Evolutionary conservation across 257 asterid species (phyloP).

Genomic region (Capsicum chinense): DNA sequence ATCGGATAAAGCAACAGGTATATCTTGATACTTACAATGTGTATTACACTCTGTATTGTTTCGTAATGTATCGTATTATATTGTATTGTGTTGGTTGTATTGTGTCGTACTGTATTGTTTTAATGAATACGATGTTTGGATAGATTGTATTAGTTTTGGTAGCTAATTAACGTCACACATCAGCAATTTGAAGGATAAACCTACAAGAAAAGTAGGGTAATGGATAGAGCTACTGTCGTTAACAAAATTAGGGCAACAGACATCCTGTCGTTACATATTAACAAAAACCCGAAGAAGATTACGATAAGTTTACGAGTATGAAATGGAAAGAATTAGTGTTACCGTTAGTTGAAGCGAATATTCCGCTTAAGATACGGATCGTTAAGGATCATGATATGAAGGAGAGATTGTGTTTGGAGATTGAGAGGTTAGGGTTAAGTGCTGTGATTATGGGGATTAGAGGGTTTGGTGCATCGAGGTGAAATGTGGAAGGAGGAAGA

Average conservation of each 20-base stretch:
- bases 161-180: too few relatives aligned
- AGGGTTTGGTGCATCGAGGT: conserved; percentile 71
- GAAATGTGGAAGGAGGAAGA: conserved; percentile 67
- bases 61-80: too few relatives aligned
- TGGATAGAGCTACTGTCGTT: too few relatives aligned
- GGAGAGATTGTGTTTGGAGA: conserved; percentile 84
- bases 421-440: conserved; percentile 77
- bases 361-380: conserved; percentile 75
- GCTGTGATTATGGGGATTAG: conserved; percentile 84
- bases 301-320: conserved; percentile 59
- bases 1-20: conserved; percentile 61
- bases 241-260: too few relatives aligned
- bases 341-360: conserved; percentile 61
- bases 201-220: too few relatives aligned
- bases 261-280: not conserved
- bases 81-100: too few relatives aligned
- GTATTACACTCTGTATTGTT: not conserved
- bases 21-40: not conserved
- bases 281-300: conserved; percentile 69
- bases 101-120: too few relatives aligned
- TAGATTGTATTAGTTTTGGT: too few relatives aligned
- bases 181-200: too few relatives aligned
- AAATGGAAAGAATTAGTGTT: conserved; percentile 68
- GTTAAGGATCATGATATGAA: conserved; percentile 86
- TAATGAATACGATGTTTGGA: too few relatives aligned